These are phyloP conservation scores for Candida maris DNA, from an alignment of 805 yeast species.

Conservation along the genomic window DNA sequence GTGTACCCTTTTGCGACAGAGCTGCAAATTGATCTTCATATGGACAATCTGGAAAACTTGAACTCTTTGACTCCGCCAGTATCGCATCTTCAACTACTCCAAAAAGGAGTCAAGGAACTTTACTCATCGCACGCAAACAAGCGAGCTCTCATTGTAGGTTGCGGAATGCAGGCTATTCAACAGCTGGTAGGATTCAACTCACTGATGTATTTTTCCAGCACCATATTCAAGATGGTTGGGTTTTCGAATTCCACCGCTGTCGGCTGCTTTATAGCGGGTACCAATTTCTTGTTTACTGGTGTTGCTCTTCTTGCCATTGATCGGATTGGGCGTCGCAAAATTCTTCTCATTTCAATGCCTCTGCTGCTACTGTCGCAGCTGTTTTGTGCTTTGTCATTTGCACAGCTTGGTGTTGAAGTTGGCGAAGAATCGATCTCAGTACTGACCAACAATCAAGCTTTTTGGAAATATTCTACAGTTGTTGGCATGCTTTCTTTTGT, in stretches of 20 bases:
- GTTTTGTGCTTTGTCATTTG: conserved; percentile 51
- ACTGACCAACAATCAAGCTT: conserved; percentile 22
- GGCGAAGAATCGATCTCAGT: conserved; percentile 3
- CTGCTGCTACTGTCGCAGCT: conserved; percentile 42
- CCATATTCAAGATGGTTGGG: conserved; percentile 52
- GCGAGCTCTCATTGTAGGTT: conserved; percentile 50
- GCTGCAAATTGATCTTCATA: conserved; percentile 37
- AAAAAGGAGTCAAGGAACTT: conserved; percentile 40
- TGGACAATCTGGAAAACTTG: conserved; percentile 37
- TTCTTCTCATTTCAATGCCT: conserved; percentile 44
- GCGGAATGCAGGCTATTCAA: conserved; percentile 56
- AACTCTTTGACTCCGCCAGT: conserved; percentile 30
- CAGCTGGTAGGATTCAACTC: conserved; percentile 59
- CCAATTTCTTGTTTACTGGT: conserved; percentile 50
- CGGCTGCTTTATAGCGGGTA: conserved; percentile 52
- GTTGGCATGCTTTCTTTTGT: conserved; percentile 48
- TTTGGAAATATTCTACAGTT: conserved; percentile 46
- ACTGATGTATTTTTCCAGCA: conserved; percentile 53
- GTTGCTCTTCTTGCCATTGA: conserved; percentile 49
- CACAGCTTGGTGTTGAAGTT: conserved; percentile 38
- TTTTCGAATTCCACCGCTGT: conserved; percentile 51
- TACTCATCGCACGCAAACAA: conserved; percentile 43
- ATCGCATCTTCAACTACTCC: conserved; percentile 13
- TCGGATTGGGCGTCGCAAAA: conserved; percentile 48
- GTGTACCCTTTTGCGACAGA: conserved; percentile 38